Base-by-base conservation (phyloP, 139 green algal genomes). In the Micractinium conductrix region DNA sequence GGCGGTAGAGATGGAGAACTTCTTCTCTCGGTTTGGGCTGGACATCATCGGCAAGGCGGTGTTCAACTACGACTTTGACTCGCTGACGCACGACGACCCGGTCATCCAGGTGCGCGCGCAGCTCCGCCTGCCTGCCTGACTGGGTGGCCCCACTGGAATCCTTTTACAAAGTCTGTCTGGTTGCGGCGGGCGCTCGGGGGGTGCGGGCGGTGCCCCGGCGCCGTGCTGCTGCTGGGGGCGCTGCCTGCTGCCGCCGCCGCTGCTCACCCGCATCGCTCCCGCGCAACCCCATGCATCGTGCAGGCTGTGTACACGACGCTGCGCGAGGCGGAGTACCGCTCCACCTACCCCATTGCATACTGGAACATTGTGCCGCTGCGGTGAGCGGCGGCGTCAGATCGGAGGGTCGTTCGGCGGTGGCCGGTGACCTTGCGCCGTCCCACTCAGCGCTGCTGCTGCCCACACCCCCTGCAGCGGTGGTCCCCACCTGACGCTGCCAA, bases 51-150 rank as follows among this genome's bases (percentile, higher is more conserved):
- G 95, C 84, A 98, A 98, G 89, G 97, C 97, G 1, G 97, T 99
- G 55, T 99, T 99, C 92, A 98, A 99, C 94, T 99, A 99, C 89
- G 96, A 99, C 65, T 99, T 98, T 87, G 93, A 98, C 89, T 95
- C 91, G 30, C 88, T 98, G 28, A 95, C 91, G 0, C 93, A 95
- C 60, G 95, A 99, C 75, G 94, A 98, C 90, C 96, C 96, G 17
- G 93, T 98, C 40, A 98, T 98, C 50, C 38, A 94, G 93, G 93
- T 92, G 86, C 0, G 84, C 1, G 22, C 6, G 40, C n/a, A n/a
- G 48, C 14, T 10, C 48, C 48, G 48, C 48, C 48, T 58, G 48
- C 12, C 12, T 58, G 12, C 48, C 48, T 58, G 12, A 10, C 48
- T 58, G n/a, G 14, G 62, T 62, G 53, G 2, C 7, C 53, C 7